Evolutionary conservation across 352 stramenopile species (phyloP), one percentile per base, ranked within the genome.

Genomic region (Globisporangium abappressorium): DNA sequence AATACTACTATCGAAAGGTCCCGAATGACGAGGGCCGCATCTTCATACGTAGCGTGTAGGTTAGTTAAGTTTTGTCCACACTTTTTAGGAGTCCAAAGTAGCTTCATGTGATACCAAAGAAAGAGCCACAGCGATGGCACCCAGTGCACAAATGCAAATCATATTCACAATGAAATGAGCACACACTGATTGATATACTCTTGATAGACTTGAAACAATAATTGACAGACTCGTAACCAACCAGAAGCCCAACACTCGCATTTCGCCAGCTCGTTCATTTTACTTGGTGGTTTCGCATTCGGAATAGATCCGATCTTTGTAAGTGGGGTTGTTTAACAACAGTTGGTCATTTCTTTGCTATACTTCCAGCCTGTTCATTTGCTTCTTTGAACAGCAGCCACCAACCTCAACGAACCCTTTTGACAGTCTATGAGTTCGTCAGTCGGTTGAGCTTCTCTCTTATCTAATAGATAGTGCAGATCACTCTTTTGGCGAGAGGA

Each of bases 401-500:
- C 43, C 43, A 51, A 18, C 43, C 43, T 24, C 43, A 51, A 51
- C 43, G 43, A 51, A 51, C 18, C 18, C 43, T 5, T 51, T 22
- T 24, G 43, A 12, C 18, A 2, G 43, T 51, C 43, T 51, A 51
- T 51, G 5, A 51, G 43, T 51, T n/a, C 6, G 18, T 51, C 22
- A 3, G 33, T 22, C 57, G 20, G 28, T 49, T 49, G 57, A 38
- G 4, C 30, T 14, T 41, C 33, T 26, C 30, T 33, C 30, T 33
- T 33, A 5, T 26, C 9, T 15, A 51, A 51, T 51, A 51, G 43
- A 51, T 24, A 56, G 6, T 33, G 49, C 22, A 30, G n/a, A 33
- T 43, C 24, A 28, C 24, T 57, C 11, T 1, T 58, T n/a, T 11
- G 43, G 43, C 24, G 65, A 22, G 9, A 65, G 38, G 34, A 70